Conservation (phyloP, 2,329 filamentous ascomycete species). For the Talaromyces funiculosus region DNA sequence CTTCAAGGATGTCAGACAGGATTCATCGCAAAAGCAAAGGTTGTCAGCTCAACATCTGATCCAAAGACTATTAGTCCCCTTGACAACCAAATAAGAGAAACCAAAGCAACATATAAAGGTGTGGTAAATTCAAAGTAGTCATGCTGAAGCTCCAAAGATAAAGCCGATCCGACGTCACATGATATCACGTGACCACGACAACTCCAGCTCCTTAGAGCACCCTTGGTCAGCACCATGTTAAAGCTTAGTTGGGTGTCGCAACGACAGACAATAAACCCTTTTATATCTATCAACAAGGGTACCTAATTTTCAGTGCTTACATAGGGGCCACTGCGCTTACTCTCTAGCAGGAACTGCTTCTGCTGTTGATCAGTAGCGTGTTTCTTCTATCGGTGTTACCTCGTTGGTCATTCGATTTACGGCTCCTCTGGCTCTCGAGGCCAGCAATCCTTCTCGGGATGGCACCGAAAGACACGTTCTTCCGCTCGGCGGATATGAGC, state of each 20-base stretch:
- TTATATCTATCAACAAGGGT: neutral
- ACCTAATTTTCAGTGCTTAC: neutral
- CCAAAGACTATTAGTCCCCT: neutral
- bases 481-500: conserved; percentile 99
- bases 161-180: neutral
- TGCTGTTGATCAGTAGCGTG: neutral
- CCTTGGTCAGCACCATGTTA: neutral
- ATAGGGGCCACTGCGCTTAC: neutral
- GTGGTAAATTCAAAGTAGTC: too few relatives aligned
- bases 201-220: neutral
- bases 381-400: neutral
- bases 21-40: neutral
- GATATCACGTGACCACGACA: neutral
- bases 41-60: neutral
- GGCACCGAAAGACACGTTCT: conserved; percentile 81
- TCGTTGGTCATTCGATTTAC: neutral
- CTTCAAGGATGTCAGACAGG: neutral
- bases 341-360: conserved; percentile 1
- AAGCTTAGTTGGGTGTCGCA: neutral
- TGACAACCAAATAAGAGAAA: too few relatives aligned
- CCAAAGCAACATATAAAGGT: too few relatives aligned
- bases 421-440: neutral
- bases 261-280: neutral
- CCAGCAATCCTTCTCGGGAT: conserved; percentile 36
- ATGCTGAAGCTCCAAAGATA: too few relatives aligned